Percentiles rank a stretch among this genome's conserved stretches.
These are phyloP conservation scores for Acanthochlamys bracteata DNA, from an alignment of 106 monocot species.

Conservation along the genomic window DNA sequence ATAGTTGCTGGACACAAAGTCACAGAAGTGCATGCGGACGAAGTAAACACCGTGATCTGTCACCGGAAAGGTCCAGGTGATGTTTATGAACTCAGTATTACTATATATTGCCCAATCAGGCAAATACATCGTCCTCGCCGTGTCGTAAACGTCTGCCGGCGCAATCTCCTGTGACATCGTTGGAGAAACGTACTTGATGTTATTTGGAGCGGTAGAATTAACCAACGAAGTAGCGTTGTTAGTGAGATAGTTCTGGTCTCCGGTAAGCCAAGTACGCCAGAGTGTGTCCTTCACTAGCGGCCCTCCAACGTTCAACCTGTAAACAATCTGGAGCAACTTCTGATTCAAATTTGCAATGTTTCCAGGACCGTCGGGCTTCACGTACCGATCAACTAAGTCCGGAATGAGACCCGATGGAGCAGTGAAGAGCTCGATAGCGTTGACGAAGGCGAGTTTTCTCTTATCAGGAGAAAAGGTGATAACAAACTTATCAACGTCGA, in stretches of 20 bases:
- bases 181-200: not conserved
- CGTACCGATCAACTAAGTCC: not conserved
- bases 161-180: slow-evolving; percentile 13
- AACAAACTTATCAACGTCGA: not conserved
- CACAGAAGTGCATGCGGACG: slow-evolving; percentile 60
- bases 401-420: slow-evolving; percentile 34
- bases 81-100: slow-evolving; percentile 23
- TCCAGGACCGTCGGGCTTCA: no score
- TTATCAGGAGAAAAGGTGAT: slow-evolving; percentile 31
- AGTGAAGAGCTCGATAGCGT: slow-evolving; percentile 46
- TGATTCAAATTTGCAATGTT: not conserved
- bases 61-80: slow-evolving; percentile 49
- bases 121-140: slow-evolving; percentile 26
- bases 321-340: slow-evolving; percentile 30
- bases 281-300: slow-evolving; percentile 37
- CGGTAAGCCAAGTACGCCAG: slow-evolving; percentile 47
- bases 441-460: slow-evolving; percentile 34
- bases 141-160: slow-evolving; percentile 37
- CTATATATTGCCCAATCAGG: not conserved
- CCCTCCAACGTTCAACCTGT: slow-evolving; percentile 58
- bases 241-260: slow-evolving; percentile 30
- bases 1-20: slow-evolving; percentile 11
- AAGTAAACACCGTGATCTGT: slow-evolving; percentile 17
- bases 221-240: not conserved
- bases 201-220: not conserved